Evolutionary conservation across 1,284 basidiomycete genomes (phyloP), one percentile per base, ranked within the genome.

Genomic region (Cutaneotrichosporon sp.): DNA sequence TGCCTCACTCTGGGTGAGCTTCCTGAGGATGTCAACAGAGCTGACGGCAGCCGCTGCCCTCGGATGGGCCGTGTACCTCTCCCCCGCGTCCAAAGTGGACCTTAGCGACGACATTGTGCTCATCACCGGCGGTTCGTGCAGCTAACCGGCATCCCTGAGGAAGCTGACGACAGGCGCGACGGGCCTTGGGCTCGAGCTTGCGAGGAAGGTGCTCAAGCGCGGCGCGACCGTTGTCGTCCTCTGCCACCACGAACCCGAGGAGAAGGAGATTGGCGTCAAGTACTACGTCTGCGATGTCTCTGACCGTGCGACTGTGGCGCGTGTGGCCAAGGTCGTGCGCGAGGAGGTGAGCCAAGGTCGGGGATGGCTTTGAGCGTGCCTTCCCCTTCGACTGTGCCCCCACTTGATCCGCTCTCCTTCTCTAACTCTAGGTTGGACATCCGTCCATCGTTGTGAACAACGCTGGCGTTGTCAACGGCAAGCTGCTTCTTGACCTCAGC

Each of bases 371-470:
- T n/a, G n/a, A n/a, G n/a, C n/a, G n/a, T n/a, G n/a, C n/a, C n/a
- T n/a, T n/a, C n/a, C n/a, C n/a, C n/a, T n/a, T n/a, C n/a, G n/a
- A n/a, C n/a, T n/a, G n/a, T n/a, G n/a, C n/a, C n/a, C n/a, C n/a
- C n/a, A n/a, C n/a, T n/a, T n/a, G n/a, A n/a, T n/a, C n/a, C 16
- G 25, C 38, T 18, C 3, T 42, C 38, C 38, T 5, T 29, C 20
- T 13, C 49, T 53, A 20, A 51, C 55, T 25, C n/a, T 70, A 93
- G 90, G 82, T 95, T 57, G 93, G 93, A 7, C 84, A 90, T 57
- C 91, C 93, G 1, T 95, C 95, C 0, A 85, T 98, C 33, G 80
- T 99, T 16, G 83, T 99, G 72, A 98, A 98, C 81, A 98, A 97
- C 72, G 95, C 95, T 1, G 95, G 94, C n/a, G 87, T 97, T 58